phyloP scores from a whole-genome alignment of 176 grass and related monocot genomes.

The Tillandsia fasciculata region DNA sequence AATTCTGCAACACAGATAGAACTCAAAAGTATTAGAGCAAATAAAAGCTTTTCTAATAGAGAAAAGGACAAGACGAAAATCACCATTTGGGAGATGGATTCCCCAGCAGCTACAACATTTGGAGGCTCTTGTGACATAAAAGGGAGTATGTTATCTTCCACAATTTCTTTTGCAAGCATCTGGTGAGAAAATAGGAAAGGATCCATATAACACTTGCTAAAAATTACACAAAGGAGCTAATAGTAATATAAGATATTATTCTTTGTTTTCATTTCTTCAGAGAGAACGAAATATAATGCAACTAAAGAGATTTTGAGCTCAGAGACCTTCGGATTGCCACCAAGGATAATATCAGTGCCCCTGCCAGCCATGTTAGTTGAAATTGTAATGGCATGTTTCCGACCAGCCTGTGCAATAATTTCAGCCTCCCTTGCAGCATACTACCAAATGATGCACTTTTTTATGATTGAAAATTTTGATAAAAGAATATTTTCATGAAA shows the following conservation, averaged over 20 bases:
- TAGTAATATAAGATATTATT: neutral
- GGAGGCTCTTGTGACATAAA: constrained; percentile 56
- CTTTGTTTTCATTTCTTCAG: neutral
- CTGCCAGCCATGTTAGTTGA: constrained; percentile 98
- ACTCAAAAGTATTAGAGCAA: constrained; percentile 13
- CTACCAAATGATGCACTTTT: constrained; percentile 30
- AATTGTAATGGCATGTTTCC: constrained; percentile 95
- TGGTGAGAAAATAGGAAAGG: constrained; percentile 11
- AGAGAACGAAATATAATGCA: neutral
- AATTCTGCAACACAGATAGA: constrained; percentile 37
- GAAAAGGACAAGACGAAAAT: constrained; percentile 10
- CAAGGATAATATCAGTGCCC: constrained; percentile 96
- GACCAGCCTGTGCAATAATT: constrained; percentile 89
- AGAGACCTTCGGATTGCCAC: constrained; percentile 86
- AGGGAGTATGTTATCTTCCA: constrained; percentile 81
- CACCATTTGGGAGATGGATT: constrained; percentile 56
- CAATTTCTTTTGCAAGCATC: constrained; percentile 95
- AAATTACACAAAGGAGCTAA: neutral
- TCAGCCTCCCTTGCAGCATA: constrained; percentile 96
- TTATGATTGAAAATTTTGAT: constrained; percentile 7
- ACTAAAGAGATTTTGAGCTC: constrained; percentile 20
- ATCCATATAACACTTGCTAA: neutral
- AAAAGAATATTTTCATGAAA: constrained; percentile 13
- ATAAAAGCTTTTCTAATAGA: neutral
- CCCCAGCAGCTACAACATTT: constrained; percentile 48